These are phyloP conservation scores for Paramyrothecium sp. DNA, from an alignment of 2,329 filamentous ascomycete species.

Conservation along the genomic window DNA sequence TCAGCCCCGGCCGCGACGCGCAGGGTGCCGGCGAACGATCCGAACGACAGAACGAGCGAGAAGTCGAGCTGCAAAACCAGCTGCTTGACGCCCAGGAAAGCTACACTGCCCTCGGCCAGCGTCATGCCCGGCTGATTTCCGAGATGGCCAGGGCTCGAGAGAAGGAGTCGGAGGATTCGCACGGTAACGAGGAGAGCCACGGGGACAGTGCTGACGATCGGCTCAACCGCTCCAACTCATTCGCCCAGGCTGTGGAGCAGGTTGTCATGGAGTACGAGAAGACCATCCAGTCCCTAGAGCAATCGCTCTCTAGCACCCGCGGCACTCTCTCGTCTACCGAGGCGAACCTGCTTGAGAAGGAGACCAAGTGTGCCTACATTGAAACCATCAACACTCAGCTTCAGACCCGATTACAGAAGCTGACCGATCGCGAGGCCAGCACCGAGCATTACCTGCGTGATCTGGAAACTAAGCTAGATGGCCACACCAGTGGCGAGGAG, in stretches of 20 bases:
- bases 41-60: slow-evolving; percentile 79
- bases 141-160: slow-evolving; percentile 88
- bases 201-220: slow-evolving; percentile 83
- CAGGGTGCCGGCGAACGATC: slow-evolving; percentile 64
- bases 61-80: slow-evolving; percentile 90
- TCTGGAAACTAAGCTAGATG: slow-evolving; percentile 85
- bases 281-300: slow-evolving; percentile 91
- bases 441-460: slow-evolving; percentile 94
- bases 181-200: slow-evolving; percentile 54
- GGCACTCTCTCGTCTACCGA: slow-evolving; percentile 81
- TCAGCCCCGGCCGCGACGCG: slow-evolving; percentile 49
- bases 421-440: slow-evolving; percentile 85
- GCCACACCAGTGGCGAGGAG: slow-evolving; percentile 87
- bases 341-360: slow-evolving; percentile 83
- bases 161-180: slow-evolving; percentile 59
- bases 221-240: slow-evolving; percentile 90
- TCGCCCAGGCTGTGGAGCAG: slow-evolving; percentile 92
- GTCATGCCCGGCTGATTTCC: slow-evolving; percentile 92
- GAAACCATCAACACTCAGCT: slow-evolving; percentile 92
- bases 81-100: slow-evolving; percentile 91
- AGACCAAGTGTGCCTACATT: slow-evolving; percentile 88
- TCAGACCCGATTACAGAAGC: slow-evolving; percentile 85
- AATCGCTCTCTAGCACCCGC: slow-evolving; percentile 85
- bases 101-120: slow-evolving; percentile 85
- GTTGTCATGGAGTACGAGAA: slow-evolving; percentile 98